phyloP scores from a whole-genome alignment of 1,284 basidiomycete species.

The Ceratobasidium sp. region DNA sequence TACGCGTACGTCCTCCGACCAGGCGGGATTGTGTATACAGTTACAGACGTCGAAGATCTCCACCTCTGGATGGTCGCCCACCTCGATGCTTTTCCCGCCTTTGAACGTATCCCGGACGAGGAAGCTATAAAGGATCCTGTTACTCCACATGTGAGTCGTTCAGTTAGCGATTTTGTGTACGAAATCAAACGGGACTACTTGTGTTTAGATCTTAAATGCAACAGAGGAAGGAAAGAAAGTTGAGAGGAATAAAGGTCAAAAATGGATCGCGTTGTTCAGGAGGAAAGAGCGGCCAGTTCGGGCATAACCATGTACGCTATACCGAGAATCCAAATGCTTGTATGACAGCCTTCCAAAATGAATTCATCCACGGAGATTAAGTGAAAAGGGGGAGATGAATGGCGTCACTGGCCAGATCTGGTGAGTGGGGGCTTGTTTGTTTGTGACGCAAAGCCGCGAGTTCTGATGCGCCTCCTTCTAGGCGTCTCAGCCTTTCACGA shows the following conservation, averaged over 20 bases:
- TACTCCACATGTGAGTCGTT: constrained; percentile 46
- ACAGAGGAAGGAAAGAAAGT: constrained; percentile 99
- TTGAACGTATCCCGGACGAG: constrained; percentile 82
- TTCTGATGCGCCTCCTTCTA: neutral
- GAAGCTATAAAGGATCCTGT: constrained; percentile 71
- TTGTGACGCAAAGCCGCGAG: constrained; percentile 8
- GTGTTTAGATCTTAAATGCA: constrained; percentile 82
- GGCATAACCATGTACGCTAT: neutral
- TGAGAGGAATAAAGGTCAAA: constrained; percentile 89
- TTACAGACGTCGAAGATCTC: constrained; percentile 95
- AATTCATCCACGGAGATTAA: no score
- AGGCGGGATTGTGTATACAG: constrained; percentile 96
- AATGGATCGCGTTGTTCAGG: constrained; percentile 88
- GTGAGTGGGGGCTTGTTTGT: constrained; percentile 40
- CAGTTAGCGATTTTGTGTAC: no score
- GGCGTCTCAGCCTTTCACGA: neutral
- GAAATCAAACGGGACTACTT: constrained; percentile 67
- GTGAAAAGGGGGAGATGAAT: no score
- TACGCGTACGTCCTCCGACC: constrained; percentile 94
- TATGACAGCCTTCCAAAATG: neutral
- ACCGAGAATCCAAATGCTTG: neutral
- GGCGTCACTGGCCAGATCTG: neutral
- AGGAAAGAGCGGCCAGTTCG: constrained; percentile 45
- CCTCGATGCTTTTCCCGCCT: constrained; percentile 87
- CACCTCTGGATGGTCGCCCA: constrained; percentile 97